Evolutionary conservation across 148 eudicot species (phyloP).

Genomic region (Beta vulgaris): DNA sequence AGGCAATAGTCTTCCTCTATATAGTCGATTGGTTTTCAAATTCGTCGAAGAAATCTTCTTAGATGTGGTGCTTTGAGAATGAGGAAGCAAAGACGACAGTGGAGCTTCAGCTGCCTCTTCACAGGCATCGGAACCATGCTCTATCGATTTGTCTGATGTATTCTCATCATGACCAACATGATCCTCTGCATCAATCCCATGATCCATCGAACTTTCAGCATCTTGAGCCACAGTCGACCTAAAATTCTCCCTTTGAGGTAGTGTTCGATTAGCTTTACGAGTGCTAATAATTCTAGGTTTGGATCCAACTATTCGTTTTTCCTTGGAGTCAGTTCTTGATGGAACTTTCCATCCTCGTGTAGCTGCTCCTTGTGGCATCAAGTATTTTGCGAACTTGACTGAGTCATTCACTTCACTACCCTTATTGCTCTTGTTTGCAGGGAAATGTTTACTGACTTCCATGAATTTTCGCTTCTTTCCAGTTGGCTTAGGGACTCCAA

Average conservation of each 20-base stretch:
- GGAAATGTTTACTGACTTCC: conserved; percentile 92
- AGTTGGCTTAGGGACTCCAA: conserved; percentile 87
- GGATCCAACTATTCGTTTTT: conserved; percentile 50
- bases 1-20: conserved; percentile 49
- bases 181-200: conserved; percentile 30
- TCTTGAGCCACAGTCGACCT: conserved; percentile 24
- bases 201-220: conserved; percentile 22
- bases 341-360: conserved; percentile 51
- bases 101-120: conserved; percentile 52
- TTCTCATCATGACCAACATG: conserved; percentile 47
- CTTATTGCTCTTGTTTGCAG: conserved; percentile 52
- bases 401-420: conserved; percentile 43
- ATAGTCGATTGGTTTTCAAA: conserved; percentile 45
- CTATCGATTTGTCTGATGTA: conserved; percentile 36
- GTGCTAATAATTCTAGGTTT: conserved; percentile 45
- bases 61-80: conserved; percentile 34
- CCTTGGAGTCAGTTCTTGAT: conserved; percentile 52
- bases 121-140: conserved; percentile 33
- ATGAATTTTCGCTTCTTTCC: conserved; percentile 88
- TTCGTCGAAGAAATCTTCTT: conserved; percentile 46
- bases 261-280: conserved; percentile 49
- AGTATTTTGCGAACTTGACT: conserved; percentile 44
- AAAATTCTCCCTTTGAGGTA: conserved; percentile 47
- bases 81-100: conserved; percentile 52
- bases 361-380: conserved; percentile 60